Base-by-base conservation (phyloP, 1,139 yeast species). In the Meyerozyma guilliermondii region DNA sequence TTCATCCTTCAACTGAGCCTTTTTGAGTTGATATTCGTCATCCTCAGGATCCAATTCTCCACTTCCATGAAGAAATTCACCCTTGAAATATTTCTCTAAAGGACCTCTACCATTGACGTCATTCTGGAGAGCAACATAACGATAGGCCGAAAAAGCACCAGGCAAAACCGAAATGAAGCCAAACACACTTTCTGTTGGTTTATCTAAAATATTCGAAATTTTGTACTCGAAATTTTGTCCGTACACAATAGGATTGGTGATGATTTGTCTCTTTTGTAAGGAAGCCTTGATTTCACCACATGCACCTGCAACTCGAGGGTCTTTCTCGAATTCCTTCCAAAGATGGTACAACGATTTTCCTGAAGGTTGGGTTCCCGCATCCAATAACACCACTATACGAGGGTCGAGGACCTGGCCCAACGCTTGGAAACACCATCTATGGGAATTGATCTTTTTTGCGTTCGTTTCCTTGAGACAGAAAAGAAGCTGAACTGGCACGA, bases 401-500 rank as follows among this genome's bases (percentile, higher is more conserved):
- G 78, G 78, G 42, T 71, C 68, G 43, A 72, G 60, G 7, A 70
- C 70, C 50, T 67, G 71, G 29, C 75, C 70, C 40, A 72, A 59
- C 13, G 77, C 77, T 54, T 72, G 76, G 59, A 72, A 71, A 55
- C 77, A 72, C 78, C 78, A 72, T 53, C 78, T 61, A 52, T 72
- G 78, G 33, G 76, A 69, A 49, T 72, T 72, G 51, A 72, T 72
- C 52, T 72, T 72, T 48, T 71, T 71, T 14, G 76, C 74, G 50
- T 72, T 72, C 39, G 63, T 61, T 54, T 72, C 78, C 52, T 72
- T 72, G 50, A 72, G 63, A 46, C 77, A 71, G 49, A 72, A 72
- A 28, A 72, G 55, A 53, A 72, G 59, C 51, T 72, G 78, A 8
- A 72, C 76, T 0, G 78, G 78, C 16, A 71, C 76, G 41, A 71